Evolutionary conservation across 345 rosid genomes (phyloP), one percentile per base, ranked within the genome.

Genomic region (Firmiana major): DNA sequence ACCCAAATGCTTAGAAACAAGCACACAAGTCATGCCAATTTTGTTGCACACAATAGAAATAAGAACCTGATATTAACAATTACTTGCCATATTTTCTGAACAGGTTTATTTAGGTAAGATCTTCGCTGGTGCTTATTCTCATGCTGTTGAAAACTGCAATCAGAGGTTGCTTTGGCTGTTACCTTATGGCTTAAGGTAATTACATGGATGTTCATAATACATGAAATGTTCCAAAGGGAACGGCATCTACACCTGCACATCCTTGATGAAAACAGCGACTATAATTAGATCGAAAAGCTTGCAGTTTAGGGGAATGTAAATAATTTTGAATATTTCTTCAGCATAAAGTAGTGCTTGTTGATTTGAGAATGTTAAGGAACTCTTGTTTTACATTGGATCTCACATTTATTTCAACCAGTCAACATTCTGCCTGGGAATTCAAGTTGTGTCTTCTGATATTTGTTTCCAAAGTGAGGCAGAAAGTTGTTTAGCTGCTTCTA

Each of bases 91-190:
- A 36, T 75, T 71, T 60, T 13, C 46, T 21, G 69, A 6, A 34
- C 78, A 34, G 80, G 80, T 34, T 34, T 45, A 36, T 43, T 19
- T 74, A 7, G 73, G 68, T 22, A 12, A 57, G 69, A 57, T 66
- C 60, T 43, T 40, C 26, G 57, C 73, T 15, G 59, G 16, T 49
- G 40, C 59, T 49, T 28, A 26, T 70, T 49, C 74, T 48, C 59
- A 28, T 51, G 74, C 55, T 49, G 75, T 58, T 73, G 70, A 53
- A 54, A 19, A 60, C 49, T 65, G 26, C 45, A 62, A 64, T 34
- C 31, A 13, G 46, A 49, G 49, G 36, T 45, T 21, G 45, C 49
- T 13, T 7, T 26, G 22, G 40, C 3, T 16, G 16, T 26, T 11
- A 3, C 42, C 17, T 34, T 7, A 11, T 72, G 15, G 26, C 57